Base-by-base conservation (phyloP, 768 basidiomycete genomes). In the Lactarius quietus region DNA sequence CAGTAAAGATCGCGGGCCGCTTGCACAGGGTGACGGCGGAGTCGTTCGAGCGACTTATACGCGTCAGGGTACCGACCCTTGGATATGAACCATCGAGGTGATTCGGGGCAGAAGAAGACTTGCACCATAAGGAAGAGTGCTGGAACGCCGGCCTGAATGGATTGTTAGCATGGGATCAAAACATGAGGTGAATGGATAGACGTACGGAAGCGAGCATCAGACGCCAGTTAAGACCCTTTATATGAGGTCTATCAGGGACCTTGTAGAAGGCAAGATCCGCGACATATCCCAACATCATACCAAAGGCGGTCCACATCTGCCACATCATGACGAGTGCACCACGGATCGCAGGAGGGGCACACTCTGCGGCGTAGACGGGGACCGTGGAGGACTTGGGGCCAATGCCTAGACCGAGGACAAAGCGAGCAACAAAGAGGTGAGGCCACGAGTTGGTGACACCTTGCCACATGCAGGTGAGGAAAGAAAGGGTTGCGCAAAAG, bases 301-400 rank as follows among this genome's bases (percentile, higher is more conserved):
- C 92, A 71, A 93, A 93, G 1, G 90, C 91, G 3, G 90, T 92
- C 91, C 91, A 93, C 78, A 91, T 81, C 75, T 93, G 91, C 76
- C 94, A 95, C 72, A 85, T 89, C 93, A 95, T 95, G 64, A 93
- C 91, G 33, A 95, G 84, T 1, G 87, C 93, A 63, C 94, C 94
- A 70, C 95, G 86, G 63, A 98, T 92, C 18, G 78, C 77, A 0
- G 93, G 86, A 0, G 95, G 95, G 0, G 87, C 80, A 72, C 88
- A 87, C 75, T 98, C 90, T 1, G 89, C 87, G 0, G 88, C 83
- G 64, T 86, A 89, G 29, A 85, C 83, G 3, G 84, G 85, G 28
- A 86, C 84, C 1, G 86, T 87, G 2, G 86, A 76, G 12, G 80
- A 81, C 72, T 89, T 89, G 17, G 86, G 83, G 3, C 89, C 81